Evolutionary conservation across 2,329 filamentous ascomycete genomes (phyloP).

Genomic region (Phialemonium atrogriseum): DNA sequence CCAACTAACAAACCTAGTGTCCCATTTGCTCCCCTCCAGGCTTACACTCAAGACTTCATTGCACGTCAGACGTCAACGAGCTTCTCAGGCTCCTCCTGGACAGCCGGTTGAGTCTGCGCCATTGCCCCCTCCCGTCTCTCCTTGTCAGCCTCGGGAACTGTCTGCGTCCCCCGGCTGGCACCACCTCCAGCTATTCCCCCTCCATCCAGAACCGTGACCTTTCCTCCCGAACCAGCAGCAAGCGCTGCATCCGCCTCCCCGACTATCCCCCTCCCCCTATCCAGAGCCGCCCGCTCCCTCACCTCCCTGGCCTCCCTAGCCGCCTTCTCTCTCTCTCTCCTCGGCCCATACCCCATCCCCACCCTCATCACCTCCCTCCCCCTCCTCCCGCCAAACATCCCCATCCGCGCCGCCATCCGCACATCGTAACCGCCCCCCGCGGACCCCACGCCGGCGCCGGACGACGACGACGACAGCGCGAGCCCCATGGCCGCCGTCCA

Average conservation of each 20-base stretch:
- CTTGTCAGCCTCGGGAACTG: not conserved
- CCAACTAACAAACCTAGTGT: too few relatives aligned
- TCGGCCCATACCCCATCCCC: not conserved
- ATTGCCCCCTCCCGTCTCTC: not conserved
- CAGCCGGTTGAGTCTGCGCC: not conserved
- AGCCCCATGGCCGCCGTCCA: conserved; percentile 16
- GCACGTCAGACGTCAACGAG: conserved; percentile 4
- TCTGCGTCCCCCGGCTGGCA: too few relatives aligned
- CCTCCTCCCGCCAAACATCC: not conserved
- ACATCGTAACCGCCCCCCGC: not conserved
- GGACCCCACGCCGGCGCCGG: not conserved
- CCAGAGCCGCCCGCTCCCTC: not conserved
- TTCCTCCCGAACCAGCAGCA: not conserved
- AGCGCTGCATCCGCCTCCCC: not conserved
- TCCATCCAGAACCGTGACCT: not conserved
- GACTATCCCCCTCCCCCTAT: not conserved
- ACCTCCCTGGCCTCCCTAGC: not conserved
- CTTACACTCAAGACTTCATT: too few relatives aligned
- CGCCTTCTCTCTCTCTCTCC: not conserved
- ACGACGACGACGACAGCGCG: not conserved
- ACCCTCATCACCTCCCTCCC: not conserved
- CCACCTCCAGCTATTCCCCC: not conserved
- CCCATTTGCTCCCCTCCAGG: too few relatives aligned
- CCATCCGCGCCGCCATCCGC: not conserved
- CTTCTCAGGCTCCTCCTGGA: conserved; percentile 1